phyloP scores from a whole-genome alignment of 2,329 filamentous ascomycete species.

The Fusarium gaditjirri region DNA sequence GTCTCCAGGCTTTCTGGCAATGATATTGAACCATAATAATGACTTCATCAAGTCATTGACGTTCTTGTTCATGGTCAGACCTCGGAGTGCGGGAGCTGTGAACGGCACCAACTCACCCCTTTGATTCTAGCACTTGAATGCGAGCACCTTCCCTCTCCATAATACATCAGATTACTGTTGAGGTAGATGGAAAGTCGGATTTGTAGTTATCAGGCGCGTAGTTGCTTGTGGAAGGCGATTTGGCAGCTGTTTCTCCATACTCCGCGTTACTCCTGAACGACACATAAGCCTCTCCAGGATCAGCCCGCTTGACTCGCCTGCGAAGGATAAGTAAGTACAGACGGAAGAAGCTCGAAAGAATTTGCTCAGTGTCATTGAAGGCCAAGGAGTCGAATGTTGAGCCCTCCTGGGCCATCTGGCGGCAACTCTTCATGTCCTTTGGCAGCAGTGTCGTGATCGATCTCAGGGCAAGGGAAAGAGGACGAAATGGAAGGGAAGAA shows the following conservation, averaged over 20 bases:
- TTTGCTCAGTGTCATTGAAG: rapidly evolving
- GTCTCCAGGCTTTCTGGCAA: not conserved
- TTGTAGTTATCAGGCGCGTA: not conserved
- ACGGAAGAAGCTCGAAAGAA: rapidly evolving
- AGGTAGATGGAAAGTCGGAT: rapidly evolving
- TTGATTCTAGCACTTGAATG: not conserved
- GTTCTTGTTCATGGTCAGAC: no score
- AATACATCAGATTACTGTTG: rapidly evolving
- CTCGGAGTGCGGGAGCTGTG: not conserved
- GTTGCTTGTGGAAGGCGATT: not conserved
- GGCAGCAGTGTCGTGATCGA: not conserved
- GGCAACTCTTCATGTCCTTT: not conserved
- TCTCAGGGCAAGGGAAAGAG: not conserved
- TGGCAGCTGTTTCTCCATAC: no score
- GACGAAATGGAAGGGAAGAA: not conserved
- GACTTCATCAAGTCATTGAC: not conserved
- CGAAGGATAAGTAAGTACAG: not conserved
- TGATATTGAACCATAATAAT: rapidly evolving
- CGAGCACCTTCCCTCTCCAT: no score
- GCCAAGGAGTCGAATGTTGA: no score
- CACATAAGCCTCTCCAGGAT: not conserved
- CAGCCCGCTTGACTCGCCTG: no score
- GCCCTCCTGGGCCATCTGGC: not conserved
- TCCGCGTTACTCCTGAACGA: not conserved
- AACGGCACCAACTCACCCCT: not conserved